A percentile compares a stretch with the other conserved stretches of the same genome.
Conservation (phyloP, 768 basidiomycete genomes). For the Podaxis sp. region DNA sequence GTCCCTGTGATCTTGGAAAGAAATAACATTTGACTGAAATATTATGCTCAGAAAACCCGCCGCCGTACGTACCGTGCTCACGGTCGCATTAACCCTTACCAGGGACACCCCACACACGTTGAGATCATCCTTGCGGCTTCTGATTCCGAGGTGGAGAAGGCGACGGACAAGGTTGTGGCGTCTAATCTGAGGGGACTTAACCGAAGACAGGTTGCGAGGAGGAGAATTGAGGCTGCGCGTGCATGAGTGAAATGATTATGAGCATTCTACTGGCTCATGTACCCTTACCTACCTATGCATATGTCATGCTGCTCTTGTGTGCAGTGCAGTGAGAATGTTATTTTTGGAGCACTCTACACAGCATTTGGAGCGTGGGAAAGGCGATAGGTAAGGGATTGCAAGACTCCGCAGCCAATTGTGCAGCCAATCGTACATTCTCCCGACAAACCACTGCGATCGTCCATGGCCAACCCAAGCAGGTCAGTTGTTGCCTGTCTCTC, state of each 20-base stretch:
- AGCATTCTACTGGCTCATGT: not conserved
- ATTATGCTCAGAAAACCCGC: conserved; percentile 78
- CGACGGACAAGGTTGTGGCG: conserved; percentile 69
- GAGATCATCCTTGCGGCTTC: conserved; percentile 86
- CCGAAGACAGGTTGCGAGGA: conserved; percentile 83
- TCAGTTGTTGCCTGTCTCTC: conserved; percentile 16
- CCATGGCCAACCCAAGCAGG: conserved; percentile 31
- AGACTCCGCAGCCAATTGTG: not conserved
- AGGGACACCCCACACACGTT: conserved; percentile 95
- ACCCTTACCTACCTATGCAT: not conserved
- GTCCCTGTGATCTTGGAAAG: conserved; percentile 25
- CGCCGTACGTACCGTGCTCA: conserved; percentile 99
- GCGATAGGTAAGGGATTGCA: not conserved
- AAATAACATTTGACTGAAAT: conserved; percentile 1
- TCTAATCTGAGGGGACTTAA: conserved; percentile 64
- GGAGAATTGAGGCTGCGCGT: conserved; percentile 82
- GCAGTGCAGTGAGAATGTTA: not conserved
- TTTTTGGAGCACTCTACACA: conserved; percentile 3
- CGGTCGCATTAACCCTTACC: conserved; percentile 98
- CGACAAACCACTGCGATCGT: not conserved
- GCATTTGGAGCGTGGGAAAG: conserved; percentile 9
- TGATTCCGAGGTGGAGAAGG: conserved; percentile 85
- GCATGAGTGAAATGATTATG: conserved; percentile 27
- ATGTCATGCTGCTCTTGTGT: not conserved
- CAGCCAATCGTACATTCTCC: not conserved